Conservation (phyloP, 2,329 filamentous ascomycete species). For the Furcasterigmium furcatum region DNA sequence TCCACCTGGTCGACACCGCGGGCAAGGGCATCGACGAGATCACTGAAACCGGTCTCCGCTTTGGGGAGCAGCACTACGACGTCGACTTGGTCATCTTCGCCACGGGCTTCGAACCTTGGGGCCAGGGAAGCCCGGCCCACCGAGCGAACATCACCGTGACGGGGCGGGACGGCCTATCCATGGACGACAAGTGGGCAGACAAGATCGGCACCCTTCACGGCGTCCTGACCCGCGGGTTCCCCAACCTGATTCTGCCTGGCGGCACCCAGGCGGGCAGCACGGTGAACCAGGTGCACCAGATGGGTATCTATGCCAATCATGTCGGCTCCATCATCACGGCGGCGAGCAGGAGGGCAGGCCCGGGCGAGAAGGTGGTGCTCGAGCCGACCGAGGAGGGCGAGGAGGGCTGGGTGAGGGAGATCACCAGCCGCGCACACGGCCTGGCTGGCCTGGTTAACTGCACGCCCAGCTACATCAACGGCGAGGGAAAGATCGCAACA, state of each 20-base stretch:
- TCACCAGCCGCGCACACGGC: slow-evolving; percentile 33
- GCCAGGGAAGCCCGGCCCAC: slow-evolving; percentile 13
- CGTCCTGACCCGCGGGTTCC: slow-evolving; percentile 42
- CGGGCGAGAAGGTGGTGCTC: slow-evolving; percentile 20
- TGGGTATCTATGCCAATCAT: slow-evolving; percentile 34
- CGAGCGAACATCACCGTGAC: slow-evolving; percentile 21
- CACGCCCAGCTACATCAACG: slow-evolving; percentile 52
- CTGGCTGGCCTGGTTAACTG: slow-evolving; percentile 40
- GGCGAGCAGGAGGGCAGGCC: slow-evolving; percentile 13
- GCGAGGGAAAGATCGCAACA: slow-evolving; percentile 33
- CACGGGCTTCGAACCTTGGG: slow-evolving; percentile 31
- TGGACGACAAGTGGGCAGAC: slow-evolving; percentile 39
- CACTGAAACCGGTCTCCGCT: slow-evolving; percentile 38
- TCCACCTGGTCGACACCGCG: slow-evolving; percentile 57
- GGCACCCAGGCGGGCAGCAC: slow-evolving; percentile 30
- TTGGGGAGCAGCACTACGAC: slow-evolving; percentile 43
- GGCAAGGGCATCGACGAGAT: slow-evolving; percentile 49
- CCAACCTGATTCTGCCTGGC: slow-evolving; percentile 50
- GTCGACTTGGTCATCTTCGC: slow-evolving; percentile 35
- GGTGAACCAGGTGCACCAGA: slow-evolving; percentile 31
- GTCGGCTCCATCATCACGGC: slow-evolving; percentile 33
- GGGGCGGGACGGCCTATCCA: slow-evolving; percentile 38
- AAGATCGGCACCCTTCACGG: slow-evolving; percentile 51
- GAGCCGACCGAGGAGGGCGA: slow-evolving; percentile 43
- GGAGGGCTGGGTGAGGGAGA: slow-evolving; percentile 39